Percentiles rank a stretch among this genome's conserved stretches.
Evolutionary conservation across 75 land plant species (phyloP).

Genomic region (Sequoiadendron giganteum): DNA sequence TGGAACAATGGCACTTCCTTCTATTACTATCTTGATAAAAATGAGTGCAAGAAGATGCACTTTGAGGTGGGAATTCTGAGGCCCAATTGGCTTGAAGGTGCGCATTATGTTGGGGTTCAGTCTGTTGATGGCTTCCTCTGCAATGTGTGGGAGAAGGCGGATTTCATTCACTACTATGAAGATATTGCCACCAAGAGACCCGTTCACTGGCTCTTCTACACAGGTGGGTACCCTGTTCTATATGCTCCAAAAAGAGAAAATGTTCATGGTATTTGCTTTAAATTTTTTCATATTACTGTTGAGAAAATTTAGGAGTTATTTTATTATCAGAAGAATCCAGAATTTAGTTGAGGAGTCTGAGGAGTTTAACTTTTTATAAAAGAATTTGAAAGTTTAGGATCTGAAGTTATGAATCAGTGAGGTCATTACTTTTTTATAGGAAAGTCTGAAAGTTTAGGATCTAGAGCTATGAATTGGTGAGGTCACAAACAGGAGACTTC

Average conservation of each 20-base stretch:
- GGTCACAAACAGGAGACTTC: too few species aligned
- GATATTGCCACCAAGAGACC: conserved; percentile 71
- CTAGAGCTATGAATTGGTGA: too few species aligned
- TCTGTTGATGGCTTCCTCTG: conserved; percentile 76
- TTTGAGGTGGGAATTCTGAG: conserved; percentile 77
- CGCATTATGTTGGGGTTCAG: conserved; percentile 57
- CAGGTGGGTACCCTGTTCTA: conserved; percentile 33
- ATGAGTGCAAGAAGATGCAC: conserved; percentile 31
- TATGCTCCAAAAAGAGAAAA: background rate
- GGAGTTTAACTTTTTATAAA: too few species aligned
- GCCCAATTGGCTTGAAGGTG: conserved; percentile 87
- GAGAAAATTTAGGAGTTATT: too few species aligned
- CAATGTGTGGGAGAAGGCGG: conserved; percentile 79
- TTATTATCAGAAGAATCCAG: too few species aligned
- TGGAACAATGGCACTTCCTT: conserved; percentile 91
- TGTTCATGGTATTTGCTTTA: too few species aligned
- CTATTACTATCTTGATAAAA: conserved; percentile 56
- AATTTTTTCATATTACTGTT: too few species aligned
- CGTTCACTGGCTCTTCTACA: conserved; percentile 72
- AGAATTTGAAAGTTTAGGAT: too few species aligned
- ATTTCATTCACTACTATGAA: conserved; percentile 81
- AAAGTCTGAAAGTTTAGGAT: too few species aligned
- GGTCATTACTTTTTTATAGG: too few species aligned
- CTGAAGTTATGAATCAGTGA: too few species aligned
- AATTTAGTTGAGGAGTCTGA: too few species aligned